A percentile compares a stretch with the other conserved stretches of the same genome.
These are phyloP conservation scores for Aspergillus indologenus DNA, from an alignment of 495 filamentous ascomycete genomes.

Conservation along the genomic window DNA sequence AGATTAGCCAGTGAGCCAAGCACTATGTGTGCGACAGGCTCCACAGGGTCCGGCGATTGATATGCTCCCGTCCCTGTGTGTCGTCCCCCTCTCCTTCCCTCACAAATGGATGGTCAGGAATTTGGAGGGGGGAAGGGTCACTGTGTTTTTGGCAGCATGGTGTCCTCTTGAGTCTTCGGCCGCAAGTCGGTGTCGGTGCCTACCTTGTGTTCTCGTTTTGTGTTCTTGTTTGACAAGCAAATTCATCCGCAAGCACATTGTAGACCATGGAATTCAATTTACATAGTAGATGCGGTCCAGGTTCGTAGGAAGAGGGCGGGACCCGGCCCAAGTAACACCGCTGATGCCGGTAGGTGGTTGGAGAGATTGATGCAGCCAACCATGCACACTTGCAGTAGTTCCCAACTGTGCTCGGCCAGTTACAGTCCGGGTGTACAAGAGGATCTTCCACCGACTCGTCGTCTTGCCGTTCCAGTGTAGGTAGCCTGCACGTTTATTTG, in stretches of 20 bases:
- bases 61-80: constrained; percentile 7
- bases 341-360: constrained; percentile 11
- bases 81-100: neutral
- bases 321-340: constrained; percentile 7
- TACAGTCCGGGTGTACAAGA: neutral
- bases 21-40: constrained; percentile 5
- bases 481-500: constrained; percentile 17
- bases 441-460: neutral
- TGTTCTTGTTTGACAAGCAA: neutral
- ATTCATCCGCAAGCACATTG: neutral
- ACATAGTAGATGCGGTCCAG: neutral
- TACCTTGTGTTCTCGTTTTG: neutral
- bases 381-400: constrained; percentile 24
- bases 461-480: neutral
- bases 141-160: neutral
- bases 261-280: neutral
- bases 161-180: neutral
- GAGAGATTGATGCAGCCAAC: constrained; percentile 17
- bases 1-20: constrained; percentile 5
- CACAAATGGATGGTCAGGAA: neutral
- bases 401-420: neutral
- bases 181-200: neutral
- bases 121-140: neutral
- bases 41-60: constrained; percentile 6
- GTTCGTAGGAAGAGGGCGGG: neutral